phyloP scores from a whole-genome alignment of 2,329 filamentous ascomycete genomes.

The Colletotrichum liaoningense region DNA sequence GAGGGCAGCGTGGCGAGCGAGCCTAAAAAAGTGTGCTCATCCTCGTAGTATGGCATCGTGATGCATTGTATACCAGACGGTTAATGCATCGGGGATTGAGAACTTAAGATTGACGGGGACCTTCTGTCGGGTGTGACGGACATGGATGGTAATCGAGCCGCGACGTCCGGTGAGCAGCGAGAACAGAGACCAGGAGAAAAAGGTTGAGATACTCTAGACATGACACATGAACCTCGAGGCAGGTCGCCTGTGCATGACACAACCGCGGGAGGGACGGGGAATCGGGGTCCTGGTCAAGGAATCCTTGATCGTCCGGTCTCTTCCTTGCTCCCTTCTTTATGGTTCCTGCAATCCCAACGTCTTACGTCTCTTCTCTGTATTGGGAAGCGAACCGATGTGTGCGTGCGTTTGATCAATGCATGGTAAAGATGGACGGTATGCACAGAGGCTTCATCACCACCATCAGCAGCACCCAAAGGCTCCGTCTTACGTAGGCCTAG shows the following conservation, averaged over 20 bases:
- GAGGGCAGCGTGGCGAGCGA: not conserved
- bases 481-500: conserved; percentile 10
- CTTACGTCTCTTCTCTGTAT: conserved; percentile 24
- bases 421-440: not conserved
- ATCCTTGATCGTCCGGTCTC: conserved; percentile 31
- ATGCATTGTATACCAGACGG: not conserved
- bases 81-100: conserved; percentile 12
- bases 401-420: conserved; percentile 20
- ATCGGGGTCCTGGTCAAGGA: conserved; percentile 4
- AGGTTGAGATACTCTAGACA: conserved; percentile 16
- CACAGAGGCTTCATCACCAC: conserved; percentile 1
- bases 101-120: not conserved
- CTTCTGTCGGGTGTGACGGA: not conserved
- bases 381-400: conserved; percentile 23
- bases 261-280: conserved; percentile 2
- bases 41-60: not conserved
- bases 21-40: not conserved
- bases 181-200: not conserved
- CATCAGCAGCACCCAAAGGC: not conserved
- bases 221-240: conserved; percentile 28
- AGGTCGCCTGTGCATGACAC: conserved; percentile 23
- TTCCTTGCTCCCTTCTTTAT: conserved; percentile 8
- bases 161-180: not conserved
- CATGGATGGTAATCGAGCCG: conserved; percentile 1
- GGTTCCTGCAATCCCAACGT: conserved; percentile 30